Evolutionary conservation across 495 filamentous ascomycete species (phyloP), one percentile per base, ranked within the genome.

Genomic region (Penicillium robsamsonii): DNA sequence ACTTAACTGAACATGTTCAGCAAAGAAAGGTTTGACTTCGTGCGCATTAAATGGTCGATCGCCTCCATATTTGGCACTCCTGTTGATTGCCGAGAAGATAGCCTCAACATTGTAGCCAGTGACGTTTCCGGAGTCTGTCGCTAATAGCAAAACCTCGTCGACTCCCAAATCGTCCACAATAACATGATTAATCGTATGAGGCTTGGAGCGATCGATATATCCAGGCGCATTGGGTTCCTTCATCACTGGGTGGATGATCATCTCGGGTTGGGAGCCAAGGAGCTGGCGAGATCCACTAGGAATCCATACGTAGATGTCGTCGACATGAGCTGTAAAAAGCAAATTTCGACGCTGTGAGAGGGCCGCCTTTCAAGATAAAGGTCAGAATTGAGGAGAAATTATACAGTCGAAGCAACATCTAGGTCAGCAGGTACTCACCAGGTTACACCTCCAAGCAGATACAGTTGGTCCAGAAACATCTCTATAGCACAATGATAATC

Each of bases 101-200:
- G 75, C 72, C 31, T 79, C 79, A 1, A 87, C 88, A 58, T 88
- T 85, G 68, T 92, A 96, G 5, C 84, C 91, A 35, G 88, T 80
- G 10, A 95, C 85, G 70, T 98, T 93, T 5, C 94, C 94, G 59
- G 96, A 92, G 62, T 97, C 94, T 53, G 86, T 92, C 11, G 79
- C 84, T 42, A 87, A 75, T 2, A 93, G 69, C 18, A 97, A 56
- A 12, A 96, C 83, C 69, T 98, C 94, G 44, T 92, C 81, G 29
- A 82, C 71, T 3, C 94, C 94, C 3, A 98, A 73, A 46, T 89
- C 83, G 40, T 91, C 89, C 18, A 96, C 78, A 33, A 90, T 79
- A 3, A 98, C 71, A 53, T 86, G 81, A 62, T 95, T 97, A 52
- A 96, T 83, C 18, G 81, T 79, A 69, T 97, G 92, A 0, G 86